Percentiles rank a stretch among this genome's conserved stretches.
These are phyloP conservation scores for Tulasnella sp. DNA, from an alignment of 768 basidiomycete species.

Conservation along the genomic window DNA sequence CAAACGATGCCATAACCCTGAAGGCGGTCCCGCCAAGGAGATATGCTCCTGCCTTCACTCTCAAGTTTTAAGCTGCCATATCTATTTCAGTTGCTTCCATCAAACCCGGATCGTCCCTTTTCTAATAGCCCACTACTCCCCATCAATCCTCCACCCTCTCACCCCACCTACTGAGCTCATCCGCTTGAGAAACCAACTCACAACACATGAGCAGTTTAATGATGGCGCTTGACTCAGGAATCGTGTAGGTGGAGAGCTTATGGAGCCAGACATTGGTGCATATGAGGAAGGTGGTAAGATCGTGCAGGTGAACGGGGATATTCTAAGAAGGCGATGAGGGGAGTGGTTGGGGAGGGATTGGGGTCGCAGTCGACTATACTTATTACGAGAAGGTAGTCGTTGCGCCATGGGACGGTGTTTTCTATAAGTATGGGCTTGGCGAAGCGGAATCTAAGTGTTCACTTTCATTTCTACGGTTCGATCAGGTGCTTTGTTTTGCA, in stretches of 20 bases:
- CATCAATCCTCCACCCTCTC: conserved; percentile 46
- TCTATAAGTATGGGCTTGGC: conserved; percentile 61
- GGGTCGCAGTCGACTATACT: conserved; percentile 45
- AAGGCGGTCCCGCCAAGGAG: conserved; percentile 95
- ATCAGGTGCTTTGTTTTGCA: too few species aligned
- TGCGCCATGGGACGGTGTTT: conserved; percentile 50
- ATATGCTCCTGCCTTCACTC: conserved; percentile 98
- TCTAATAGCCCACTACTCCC: conserved; percentile 56
- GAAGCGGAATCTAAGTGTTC: conserved; percentile 26
- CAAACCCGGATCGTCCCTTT: conserved; percentile 94
- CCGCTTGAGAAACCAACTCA: conserved; percentile 95
- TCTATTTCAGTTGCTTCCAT: conserved; percentile 91
- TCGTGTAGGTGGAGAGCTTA: conserved; percentile 78
- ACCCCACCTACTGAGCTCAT: conserved; percentile 59
- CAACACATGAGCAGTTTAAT: conserved; percentile 78
- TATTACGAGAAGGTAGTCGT: conserved; percentile 71
- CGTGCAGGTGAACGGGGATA: conserved; percentile 76
- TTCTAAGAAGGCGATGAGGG: conserved; percentile 66
- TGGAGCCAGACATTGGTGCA: conserved; percentile 89
- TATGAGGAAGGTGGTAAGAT: conserved; percentile 69
- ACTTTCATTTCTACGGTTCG: too few species aligned
- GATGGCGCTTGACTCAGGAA: conserved; percentile 87
- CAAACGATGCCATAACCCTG: too few species aligned
- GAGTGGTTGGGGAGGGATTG: conserved; percentile 50
- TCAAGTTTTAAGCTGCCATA: conserved; percentile 87